Percentiles rank a stretch among this genome's conserved stretches.
Conservation (phyloP, 2,329 filamentous ascomycete species). For the Sordariomycetes sp. region DNA sequence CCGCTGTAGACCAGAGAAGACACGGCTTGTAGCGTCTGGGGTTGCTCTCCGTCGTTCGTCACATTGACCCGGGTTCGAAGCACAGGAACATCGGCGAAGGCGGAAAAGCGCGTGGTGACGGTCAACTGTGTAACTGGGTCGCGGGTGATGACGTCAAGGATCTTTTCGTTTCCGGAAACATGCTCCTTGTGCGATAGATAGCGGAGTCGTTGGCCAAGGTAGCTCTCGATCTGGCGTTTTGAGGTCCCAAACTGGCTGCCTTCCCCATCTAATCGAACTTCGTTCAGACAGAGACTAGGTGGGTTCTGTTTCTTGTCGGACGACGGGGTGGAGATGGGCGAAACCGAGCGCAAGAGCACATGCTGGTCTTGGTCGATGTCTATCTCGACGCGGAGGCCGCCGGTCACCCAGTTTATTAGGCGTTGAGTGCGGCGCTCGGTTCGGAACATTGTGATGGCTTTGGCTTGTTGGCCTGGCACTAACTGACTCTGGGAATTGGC, state of each 20-base stretch:
- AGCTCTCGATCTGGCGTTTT: conserved; percentile 14
- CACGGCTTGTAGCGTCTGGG: conserved; percentile 10
- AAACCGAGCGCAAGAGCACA: background rate
- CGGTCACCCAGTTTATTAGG: background rate
- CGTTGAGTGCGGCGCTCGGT: background rate
- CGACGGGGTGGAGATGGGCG: background rate
- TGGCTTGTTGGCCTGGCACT: no score
- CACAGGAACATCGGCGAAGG: conserved; percentile 10
- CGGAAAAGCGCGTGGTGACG: conserved; percentile 10
- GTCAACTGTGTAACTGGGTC: conserved; percentile 11
- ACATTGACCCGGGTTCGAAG: conserved; percentile 12
- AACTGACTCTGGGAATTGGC: background rate
- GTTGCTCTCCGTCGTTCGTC: conserved; percentile 8
- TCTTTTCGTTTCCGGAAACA: conserved; percentile 3
- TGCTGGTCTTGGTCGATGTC: background rate
- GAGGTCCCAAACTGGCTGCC: conserved; percentile 14
- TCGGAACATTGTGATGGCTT: background rate
- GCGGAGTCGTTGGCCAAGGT: conserved; percentile 12
- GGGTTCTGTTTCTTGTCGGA: background rate
- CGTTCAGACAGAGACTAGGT: conserved; percentile 8
- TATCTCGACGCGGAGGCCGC: background rate
- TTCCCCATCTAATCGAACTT: conserved; percentile 14
- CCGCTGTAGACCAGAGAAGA: conserved; percentile 14
- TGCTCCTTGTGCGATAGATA: conserved; percentile 12
- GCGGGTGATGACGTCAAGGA: conserved; percentile 9